Conservation (phyloP, 1,139 yeast genomes). For the Wickerhamiella infanticola region DNA sequence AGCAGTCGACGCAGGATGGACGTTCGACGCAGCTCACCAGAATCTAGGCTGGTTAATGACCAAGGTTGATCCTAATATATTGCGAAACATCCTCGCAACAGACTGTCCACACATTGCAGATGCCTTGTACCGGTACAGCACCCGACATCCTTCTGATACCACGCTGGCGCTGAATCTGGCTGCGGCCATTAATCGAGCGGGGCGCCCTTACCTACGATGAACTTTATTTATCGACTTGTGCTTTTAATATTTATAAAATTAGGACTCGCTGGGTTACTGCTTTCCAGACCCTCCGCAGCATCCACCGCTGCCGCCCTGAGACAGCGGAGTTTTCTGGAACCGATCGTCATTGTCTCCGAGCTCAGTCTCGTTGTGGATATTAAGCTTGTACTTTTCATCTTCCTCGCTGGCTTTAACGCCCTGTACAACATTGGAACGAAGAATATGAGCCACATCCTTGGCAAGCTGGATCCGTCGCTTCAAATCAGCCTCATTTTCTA, state of each 20-base stretch:
- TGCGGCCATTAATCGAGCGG: neutral
- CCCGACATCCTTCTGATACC: neutral
- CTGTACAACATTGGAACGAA: constrained; percentile 68
- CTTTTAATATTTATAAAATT: neutral
- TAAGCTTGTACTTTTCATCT: constrained; percentile 25
- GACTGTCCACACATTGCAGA: neutral
- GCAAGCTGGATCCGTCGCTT: constrained; percentile 31
- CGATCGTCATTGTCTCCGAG: constrained; percentile 65
- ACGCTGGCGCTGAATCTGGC: neutral
- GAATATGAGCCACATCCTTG: constrained; percentile 52
- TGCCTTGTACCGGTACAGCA: neutral
- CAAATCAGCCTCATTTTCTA: constrained; percentile 35
- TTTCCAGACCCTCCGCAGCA: constrained; percentile 9
- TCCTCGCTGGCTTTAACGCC: constrained; percentile 41
- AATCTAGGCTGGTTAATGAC: neutral
- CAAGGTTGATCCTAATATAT: neutral
- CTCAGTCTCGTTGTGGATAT: constrained; percentile 70
- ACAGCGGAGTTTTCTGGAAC: constrained; percentile 5
- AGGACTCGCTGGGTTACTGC: neutral
- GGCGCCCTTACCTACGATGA: neutral
- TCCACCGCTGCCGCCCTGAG: constrained; percentile 2
- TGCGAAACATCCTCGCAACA: neutral
- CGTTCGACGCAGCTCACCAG: neutral
- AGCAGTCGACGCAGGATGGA: neutral
- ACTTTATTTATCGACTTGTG: neutral